Evolutionary conservation across 805 yeast species (phyloP).

Genomic region (Metschnikowia orientalis): DNA sequence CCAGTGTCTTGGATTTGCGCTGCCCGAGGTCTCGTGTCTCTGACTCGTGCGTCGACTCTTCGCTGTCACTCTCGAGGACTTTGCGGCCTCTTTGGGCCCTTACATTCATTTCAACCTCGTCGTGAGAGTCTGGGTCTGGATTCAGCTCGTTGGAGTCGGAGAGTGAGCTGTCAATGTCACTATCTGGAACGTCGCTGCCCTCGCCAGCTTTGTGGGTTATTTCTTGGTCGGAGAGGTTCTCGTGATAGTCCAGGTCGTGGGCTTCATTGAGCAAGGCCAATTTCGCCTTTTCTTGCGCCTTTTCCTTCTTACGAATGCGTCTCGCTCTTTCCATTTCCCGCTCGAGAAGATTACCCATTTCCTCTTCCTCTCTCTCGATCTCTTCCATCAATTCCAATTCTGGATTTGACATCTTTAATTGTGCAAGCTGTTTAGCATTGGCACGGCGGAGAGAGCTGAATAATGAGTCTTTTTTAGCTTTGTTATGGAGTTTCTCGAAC

Average conservation of each 20-base stretch:
- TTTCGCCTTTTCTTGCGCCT: conserved; percentile 34
- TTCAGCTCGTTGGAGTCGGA: conserved; percentile 3
- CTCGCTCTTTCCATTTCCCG: conserved; percentile 48
- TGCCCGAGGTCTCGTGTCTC: too few species aligned
- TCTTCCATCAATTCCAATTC: conserved; percentile 30
- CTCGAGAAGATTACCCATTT: conserved; percentile 43
- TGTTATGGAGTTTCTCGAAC: conserved; percentile 5
- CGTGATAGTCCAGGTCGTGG: conserved; percentile 15
- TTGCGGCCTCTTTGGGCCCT: conserved; percentile 7
- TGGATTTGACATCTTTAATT: conserved; percentile 18
- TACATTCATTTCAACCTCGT: conserved; percentile 8
- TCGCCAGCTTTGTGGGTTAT: not conserved
- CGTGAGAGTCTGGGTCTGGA: conserved; percentile 16
- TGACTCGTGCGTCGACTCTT: too few species aligned
- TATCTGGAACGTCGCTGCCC: conserved; percentile 22
- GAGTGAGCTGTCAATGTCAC: conserved; percentile 9
- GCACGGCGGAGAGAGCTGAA: conserved; percentile 38
- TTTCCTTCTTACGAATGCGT: conserved; percentile 42
- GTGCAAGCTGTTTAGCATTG: conserved; percentile 41
- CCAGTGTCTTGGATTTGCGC: too few species aligned
- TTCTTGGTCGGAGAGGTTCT: too few species aligned
- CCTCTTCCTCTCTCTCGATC: conserved; percentile 40
- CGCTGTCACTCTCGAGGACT: conserved; percentile 14
- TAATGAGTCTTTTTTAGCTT: conserved; percentile 22
- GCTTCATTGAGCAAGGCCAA: conserved; percentile 23